Conservation (phyloP, 768 basidiomycete species). For the Pleurotus djamor region DNA sequence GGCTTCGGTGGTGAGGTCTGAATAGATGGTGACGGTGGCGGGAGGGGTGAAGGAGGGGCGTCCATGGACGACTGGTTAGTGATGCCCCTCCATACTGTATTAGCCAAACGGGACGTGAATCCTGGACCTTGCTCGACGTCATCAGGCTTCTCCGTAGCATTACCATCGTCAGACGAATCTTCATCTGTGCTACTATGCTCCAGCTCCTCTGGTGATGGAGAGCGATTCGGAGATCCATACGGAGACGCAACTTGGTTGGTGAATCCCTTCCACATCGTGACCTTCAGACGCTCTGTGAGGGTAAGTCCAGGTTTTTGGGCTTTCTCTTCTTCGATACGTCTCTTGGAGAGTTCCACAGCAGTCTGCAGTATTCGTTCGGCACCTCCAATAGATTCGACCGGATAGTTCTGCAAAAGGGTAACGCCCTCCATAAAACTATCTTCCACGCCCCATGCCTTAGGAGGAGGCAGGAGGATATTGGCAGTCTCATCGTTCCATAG, state of each 20-base stretch:
- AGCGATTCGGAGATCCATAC: conserved; percentile 29
- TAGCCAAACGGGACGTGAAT: conserved; percentile 53
- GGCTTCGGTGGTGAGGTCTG: conserved; percentile 2
- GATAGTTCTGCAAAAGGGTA: conserved; percentile 62
- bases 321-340: conserved; percentile 39
- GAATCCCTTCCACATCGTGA: conserved; percentile 68
- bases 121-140: conserved; percentile 22
- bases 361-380: conserved; percentile 70
- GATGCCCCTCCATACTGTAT: conserved; percentile 73
- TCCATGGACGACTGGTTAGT: conserved; percentile 77
- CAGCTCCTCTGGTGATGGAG: conserved; percentile 27
- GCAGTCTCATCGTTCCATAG: conserved; percentile 53
- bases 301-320: conserved; percentile 29
- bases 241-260: conserved; percentile 46
- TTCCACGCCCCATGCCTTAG: conserved; percentile 48
- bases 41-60: conserved; percentile 39
- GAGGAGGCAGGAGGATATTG: conserved; percentile 32
- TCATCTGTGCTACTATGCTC: conserved; percentile 21
- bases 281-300: conserved; percentile 55
- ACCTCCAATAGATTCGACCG: conserved; percentile 63
- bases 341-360: conserved; percentile 56
- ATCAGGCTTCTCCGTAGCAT: conserved; percentile 40
- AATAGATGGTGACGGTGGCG: conserved; percentile 30
- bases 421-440: conserved; percentile 71
- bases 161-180: conserved; percentile 31